phyloP scores from a whole-genome alignment of 805 yeast species.

The Lipomyces oligophaga region DNA sequence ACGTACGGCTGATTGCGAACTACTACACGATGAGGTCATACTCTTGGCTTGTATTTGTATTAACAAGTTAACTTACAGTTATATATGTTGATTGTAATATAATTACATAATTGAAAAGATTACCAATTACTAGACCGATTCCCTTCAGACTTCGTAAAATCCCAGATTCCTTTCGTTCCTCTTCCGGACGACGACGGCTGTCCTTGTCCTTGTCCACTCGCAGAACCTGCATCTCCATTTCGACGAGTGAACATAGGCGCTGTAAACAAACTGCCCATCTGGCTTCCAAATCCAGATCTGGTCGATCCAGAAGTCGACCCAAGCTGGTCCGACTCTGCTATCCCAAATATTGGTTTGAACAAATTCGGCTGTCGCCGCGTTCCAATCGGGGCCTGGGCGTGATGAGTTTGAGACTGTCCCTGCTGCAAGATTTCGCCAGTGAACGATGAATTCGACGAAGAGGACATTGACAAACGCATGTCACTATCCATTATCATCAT shows the following conservation, averaged over 20 bases:
- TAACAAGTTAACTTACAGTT: not conserved
- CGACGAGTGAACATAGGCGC: conserved; percentile 17
- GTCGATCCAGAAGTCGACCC: not conserved
- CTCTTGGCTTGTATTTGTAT: not conserved
- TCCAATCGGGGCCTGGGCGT: no score
- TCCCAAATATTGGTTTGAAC: not conserved
- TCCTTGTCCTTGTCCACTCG: no score
- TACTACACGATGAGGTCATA: no score
- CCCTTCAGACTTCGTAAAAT: conserved; percentile 8
- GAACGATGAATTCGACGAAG: not conserved
- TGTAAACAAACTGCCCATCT: conserved; percentile 18
- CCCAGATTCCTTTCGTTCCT: no score
- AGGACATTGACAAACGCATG: conserved; percentile 12
- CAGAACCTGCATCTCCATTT: conserved; percentile 10
- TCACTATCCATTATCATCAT: conserved; percentile 23
- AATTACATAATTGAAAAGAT: not conserved
- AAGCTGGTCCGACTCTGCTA: not conserved
- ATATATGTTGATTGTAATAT: not conserved
- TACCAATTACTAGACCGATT: not conserved
- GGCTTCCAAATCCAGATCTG: conserved; percentile 13
- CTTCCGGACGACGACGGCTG: no score
- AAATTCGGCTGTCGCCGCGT: no score
- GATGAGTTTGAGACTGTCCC: not conserved
- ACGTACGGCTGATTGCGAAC: no score
- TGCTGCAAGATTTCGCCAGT: not conserved